Base-by-base conservation (phyloP, 306 rosid genomes). In the Rubus parviflorus region DNA sequence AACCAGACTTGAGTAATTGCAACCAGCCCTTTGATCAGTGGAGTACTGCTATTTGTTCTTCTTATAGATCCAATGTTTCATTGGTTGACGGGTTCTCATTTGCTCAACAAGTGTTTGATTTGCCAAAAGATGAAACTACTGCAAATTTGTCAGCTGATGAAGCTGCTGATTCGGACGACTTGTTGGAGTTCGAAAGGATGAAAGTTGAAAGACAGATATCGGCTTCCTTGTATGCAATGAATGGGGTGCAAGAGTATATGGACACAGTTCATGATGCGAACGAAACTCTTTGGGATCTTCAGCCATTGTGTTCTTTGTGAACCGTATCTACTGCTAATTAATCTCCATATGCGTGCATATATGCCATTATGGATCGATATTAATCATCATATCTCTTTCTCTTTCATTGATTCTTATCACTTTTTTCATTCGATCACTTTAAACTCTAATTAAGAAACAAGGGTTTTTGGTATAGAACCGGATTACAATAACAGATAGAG, bases 231-330 rank as follows among this genome's bases (percentile, higher is more conserved):
- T 92, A 92, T 78, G 98, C 97, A 14, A 87, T 92, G 66, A 94
- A 94, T 87, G 98, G 98, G 60, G 88, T 94, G 72, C 95, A 89
- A 7, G 98, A 94, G 80, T 94, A 90, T 70, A 87, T 92, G 97
- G 95, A 94, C 72, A 84, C 97, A 65, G 87, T 92, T 80, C 91
- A 83, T 67, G 95, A 92, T 57, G 82, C 90, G 9, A 77, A 68
- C 72, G 93, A 90, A 49, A 66, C 90, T 30, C 84, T 92, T 1
- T 92, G 97, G 95, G 98, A 92, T 90, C 97, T 94, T 83, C 95
- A 96, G 75, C 97, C 97, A 3, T 41, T 89, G 12, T 90, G 97
- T 75, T 84, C 95, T 53, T 79, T 91, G 81, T 89, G 38, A 9
- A 9, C 35, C 10, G 35, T 20, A 30, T 30, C 35, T 30, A 30